A percentile compares a stretch with the other conserved stretches of the same genome.
Conservation (phyloP, 495 filamentous ascomycete genomes). For the Tirmania nivea region DNA sequence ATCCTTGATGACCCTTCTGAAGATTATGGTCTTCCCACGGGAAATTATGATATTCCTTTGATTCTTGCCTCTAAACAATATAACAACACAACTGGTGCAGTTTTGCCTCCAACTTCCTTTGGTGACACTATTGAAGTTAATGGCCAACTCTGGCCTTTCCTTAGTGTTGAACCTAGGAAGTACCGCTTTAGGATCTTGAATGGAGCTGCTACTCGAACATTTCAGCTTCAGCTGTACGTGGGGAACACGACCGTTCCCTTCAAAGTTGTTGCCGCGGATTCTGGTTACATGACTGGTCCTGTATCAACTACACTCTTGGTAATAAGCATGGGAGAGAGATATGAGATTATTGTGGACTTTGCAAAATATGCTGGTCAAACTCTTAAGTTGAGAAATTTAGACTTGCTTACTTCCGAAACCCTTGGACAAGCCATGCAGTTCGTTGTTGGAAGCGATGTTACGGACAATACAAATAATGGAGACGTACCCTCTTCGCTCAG, state of each 20-base stretch:
- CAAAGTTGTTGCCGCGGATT: conserved; percentile 30
- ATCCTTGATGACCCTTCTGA: conserved; percentile 25
- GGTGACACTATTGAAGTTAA: conserved; percentile 21
- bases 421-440: conserved; percentile 29
- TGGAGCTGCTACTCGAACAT: conserved; percentile 29
- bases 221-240: conserved; percentile 25
- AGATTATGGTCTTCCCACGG: conserved; percentile 27
- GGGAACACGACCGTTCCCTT: conserved; percentile 22
- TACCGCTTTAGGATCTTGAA: conserved; percentile 34
- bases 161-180: conserved; percentile 34
- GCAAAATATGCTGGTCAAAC: conserved; percentile 26
- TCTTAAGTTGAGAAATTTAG: conserved; percentile 26
- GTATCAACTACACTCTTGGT: conserved; percentile 20
- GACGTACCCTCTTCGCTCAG: conserved; percentile 18
- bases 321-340: conserved; percentile 34
- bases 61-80: conserved; percentile 30
- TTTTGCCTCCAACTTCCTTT: conserved; percentile 13
- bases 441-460: conserved; percentile 24
- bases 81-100: conserved; percentile 24
- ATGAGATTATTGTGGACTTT: conserved; percentile 35
- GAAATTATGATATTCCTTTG: conserved; percentile 31
- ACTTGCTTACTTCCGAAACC: background rate
- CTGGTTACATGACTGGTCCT: conserved; percentile 25
- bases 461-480: conserved; percentile 20
- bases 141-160: conserved; percentile 33